Percentiles rank a stretch among this genome's conserved stretches.
phyloP scores from a whole-genome alignment of 306 rosid genomes.

The Gastrolobium bilobum region DNA sequence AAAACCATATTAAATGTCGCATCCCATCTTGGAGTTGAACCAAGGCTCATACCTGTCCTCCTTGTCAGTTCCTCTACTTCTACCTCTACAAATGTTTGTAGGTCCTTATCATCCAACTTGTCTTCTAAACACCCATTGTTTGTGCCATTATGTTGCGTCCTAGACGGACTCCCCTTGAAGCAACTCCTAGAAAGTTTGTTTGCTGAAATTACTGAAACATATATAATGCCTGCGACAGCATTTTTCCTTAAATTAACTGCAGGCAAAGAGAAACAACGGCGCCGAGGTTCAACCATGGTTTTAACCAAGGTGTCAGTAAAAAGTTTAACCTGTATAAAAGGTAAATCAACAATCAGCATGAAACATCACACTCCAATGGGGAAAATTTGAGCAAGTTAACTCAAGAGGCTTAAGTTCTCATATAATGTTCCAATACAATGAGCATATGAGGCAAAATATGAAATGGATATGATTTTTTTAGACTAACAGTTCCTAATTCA shows the following conservation, averaged over 20 bases:
- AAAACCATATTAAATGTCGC: slow-evolving; percentile 84
- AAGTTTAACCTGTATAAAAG: slow-evolving; percentile 66
- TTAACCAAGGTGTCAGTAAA: slow-evolving; percentile 70
- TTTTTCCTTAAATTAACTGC: slow-evolving; percentile 65
- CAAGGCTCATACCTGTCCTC: slow-evolving; percentile 61
- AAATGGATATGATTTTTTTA: slow-evolving; percentile 4
- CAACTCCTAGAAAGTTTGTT: slow-evolving; percentile 63
- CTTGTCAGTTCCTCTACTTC: slow-evolving; percentile 83
- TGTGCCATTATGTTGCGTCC: slow-evolving; percentile 54
- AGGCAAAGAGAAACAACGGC: slow-evolving; percentile 79
- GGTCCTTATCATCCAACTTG: slow-evolving; percentile 55
- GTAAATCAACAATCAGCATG: neutral
- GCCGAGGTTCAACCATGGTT: slow-evolving; percentile 91
- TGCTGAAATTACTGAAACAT: slow-evolving; percentile 81
- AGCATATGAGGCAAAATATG: neutral
- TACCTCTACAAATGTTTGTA: slow-evolving; percentile 87
- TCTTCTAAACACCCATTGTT: slow-evolving; percentile 56
- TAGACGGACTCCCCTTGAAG: slow-evolving; percentile 65
- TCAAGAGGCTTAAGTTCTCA: slow-evolving; percentile 26
- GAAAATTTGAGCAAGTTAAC: slow-evolving; percentile 12
- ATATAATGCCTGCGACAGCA: slow-evolving; percentile 77
- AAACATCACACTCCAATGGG: neutral
- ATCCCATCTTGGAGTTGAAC: slow-evolving; percentile 80
- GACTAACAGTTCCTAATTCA: neutral
- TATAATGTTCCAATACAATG: neutral